Evolutionary conservation across 202 grass and related monocot genomes (phyloP).

Genomic region (Schoenoplectus tabernaemontani): DNA sequence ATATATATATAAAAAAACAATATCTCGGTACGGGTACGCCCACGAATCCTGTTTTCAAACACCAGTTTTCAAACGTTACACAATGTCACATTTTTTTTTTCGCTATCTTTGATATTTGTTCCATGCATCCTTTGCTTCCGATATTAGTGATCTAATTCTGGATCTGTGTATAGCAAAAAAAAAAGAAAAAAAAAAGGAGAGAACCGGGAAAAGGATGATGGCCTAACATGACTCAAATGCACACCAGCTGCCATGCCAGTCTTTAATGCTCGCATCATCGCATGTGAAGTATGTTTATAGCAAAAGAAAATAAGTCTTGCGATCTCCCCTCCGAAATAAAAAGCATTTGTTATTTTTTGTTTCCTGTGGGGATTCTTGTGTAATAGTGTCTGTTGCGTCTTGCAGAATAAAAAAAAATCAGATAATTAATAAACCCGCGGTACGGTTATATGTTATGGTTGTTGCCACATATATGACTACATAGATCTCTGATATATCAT

Average conservation of each 20-base stretch:
- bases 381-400: background rate
- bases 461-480: background rate
- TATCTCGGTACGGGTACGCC: too few relatives aligned
- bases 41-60: too few relatives aligned
- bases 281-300: background rate
- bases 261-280: background rate
- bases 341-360: background rate
- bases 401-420: background rate
- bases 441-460: background rate
- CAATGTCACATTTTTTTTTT: too few relatives aligned
- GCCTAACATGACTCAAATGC: background rate
- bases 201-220: background rate
- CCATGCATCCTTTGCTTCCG: background rate
- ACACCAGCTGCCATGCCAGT: background rate
- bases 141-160: background rate
- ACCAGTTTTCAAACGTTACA: too few relatives aligned
- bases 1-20: too few relatives aligned
- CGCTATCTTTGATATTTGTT: too few relatives aligned
- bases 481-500: background rate
- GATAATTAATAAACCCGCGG: background rate
- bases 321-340: background rate
- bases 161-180: background rate
- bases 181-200: background rate
- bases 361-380: background rate
- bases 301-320: background rate